phyloP scores from a whole-genome alignment of 495 filamentous ascomycete genomes.

The Hypoxylon subgilvum region DNA sequence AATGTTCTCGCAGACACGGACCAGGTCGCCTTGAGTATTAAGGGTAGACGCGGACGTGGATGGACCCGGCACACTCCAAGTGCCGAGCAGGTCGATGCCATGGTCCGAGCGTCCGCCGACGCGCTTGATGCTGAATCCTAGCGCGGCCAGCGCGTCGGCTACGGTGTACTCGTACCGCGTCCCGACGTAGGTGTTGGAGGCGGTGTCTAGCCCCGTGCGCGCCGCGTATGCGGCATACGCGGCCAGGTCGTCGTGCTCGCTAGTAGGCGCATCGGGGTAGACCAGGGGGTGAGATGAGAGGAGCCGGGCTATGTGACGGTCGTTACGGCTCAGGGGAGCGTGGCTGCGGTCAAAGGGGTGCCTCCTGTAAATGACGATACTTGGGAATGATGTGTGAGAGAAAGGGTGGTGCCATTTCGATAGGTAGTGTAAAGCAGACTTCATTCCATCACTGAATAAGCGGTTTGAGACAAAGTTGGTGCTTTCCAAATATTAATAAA shows the following conservation, averaged over 20 bases:
- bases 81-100: slow-evolving; percentile 85
- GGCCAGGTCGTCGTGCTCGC: slow-evolving; percentile 68
- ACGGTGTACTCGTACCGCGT: slow-evolving; percentile 78
- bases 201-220: slow-evolving; percentile 56
- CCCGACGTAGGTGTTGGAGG: slow-evolving; percentile 64
- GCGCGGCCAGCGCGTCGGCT: slow-evolving; percentile 61
- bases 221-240: slow-evolving; percentile 76
- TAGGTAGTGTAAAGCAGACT: slow-evolving; percentile 7
- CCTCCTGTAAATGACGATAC: background rate
- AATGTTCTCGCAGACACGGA: slow-evolving; percentile 99
- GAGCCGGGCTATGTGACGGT: background rate
- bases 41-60: slow-evolving; percentile 43
- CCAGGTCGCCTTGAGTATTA: slow-evolving; percentile 80
- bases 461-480: background rate
- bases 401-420: slow-evolving; percentile 9
- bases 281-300: slow-evolving; percentile 40
- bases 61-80: slow-evolving; percentile 69
- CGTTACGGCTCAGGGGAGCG: background rate
- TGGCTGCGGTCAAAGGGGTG: background rate
- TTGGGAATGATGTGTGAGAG: background rate
- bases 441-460: slow-evolving; percentile 25
- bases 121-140: slow-evolving; percentile 71
- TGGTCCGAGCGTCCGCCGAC: slow-evolving; percentile 76
- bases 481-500: no score
- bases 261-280: slow-evolving; percentile 53